Conservation (phyloP, 2,329 filamentous ascomycete species). For the Chlorencoelia australis region DNA sequence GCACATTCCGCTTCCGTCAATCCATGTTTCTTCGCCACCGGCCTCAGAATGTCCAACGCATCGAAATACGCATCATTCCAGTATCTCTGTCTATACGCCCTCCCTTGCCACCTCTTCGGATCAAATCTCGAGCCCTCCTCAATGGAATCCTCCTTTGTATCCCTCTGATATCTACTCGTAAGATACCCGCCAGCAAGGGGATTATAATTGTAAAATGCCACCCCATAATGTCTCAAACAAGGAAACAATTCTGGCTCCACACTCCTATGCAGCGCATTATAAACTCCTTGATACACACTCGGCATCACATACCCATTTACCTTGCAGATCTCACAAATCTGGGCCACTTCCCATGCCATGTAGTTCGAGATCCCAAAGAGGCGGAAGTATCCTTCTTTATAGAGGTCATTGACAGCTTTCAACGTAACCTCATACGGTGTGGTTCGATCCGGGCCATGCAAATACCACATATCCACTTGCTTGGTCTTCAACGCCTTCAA, state of each 20-base stretch:
- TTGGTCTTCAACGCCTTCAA: constrained; percentile 44
- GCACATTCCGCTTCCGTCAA: constrained; percentile 66
- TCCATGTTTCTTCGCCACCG: constrained; percentile 54
- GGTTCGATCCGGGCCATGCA: constrained; percentile 22
- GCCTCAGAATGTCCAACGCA: constrained; percentile 58
- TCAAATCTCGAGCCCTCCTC: constrained; percentile 15
- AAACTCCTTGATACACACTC: constrained; percentile 27
- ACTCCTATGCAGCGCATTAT: constrained; percentile 29
- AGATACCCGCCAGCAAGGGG: constrained; percentile 41
- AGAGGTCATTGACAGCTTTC: constrained; percentile 24
- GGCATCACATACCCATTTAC: constrained; percentile 20
- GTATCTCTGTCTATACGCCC: constrained; percentile 44
- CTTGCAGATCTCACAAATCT: constrained; percentile 25
- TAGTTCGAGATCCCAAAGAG: constrained; percentile 53
- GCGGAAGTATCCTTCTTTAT: constrained; percentile 26
- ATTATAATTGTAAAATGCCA: constrained; percentile 53
- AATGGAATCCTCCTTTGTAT: constrained; percentile 27
- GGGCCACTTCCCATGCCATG: constrained; percentile 30
- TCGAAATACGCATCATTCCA: constrained; percentile 53
- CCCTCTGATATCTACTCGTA: constrained; percentile 38
- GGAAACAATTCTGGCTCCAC: constrained; percentile 53
- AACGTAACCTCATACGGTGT: constrained; percentile 24
- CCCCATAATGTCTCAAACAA: constrained; percentile 46
- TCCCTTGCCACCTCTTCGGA: constrained; percentile 38
- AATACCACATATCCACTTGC: constrained; percentile 25